Evolutionary conservation across 2,329 filamentous ascomycete species (phyloP).

Genomic region (Colletotrichum tanaceti): DNA sequence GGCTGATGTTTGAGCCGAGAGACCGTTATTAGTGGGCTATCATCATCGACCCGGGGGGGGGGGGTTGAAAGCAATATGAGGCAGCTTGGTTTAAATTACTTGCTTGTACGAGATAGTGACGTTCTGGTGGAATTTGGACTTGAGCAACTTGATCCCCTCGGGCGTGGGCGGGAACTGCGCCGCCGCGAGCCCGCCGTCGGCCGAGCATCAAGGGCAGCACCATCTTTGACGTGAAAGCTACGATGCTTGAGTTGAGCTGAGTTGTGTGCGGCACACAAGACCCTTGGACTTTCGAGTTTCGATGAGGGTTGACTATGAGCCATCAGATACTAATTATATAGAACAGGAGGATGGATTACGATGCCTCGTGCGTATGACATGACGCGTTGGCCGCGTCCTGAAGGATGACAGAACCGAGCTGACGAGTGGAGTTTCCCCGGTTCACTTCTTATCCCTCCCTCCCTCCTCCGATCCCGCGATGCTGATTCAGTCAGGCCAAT

Average conservation of each 20-base stretch:
- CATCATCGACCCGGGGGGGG: too few species aligned
- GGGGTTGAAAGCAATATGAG: too few species aligned
- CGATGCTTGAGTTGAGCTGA: too few species aligned
- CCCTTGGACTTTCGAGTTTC: too few species aligned
- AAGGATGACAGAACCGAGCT: constrained; percentile 9
- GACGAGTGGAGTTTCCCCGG: constrained; percentile 8
- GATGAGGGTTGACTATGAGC: too few species aligned
- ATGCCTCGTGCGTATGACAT: constrained; percentile 2
- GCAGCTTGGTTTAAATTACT: too few species aligned
- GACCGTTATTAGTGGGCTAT: constrained; percentile 39
- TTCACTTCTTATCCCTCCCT: too few species aligned
- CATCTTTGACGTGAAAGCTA: background rate
- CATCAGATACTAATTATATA: too few species aligned
- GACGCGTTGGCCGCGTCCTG: constrained; percentile 20
- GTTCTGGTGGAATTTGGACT: constrained; percentile 68
- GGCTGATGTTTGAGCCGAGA: constrained; percentile 51
- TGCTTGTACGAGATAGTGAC: constrained; percentile 74
- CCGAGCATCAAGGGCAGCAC: constrained; percentile 39
- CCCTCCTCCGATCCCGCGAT: background rate
- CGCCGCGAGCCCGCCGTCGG: constrained; percentile 40
- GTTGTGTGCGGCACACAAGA: too few species aligned
- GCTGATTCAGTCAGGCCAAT: constrained; percentile 28
- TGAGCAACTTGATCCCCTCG: constrained; percentile 59
- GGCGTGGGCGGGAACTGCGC: constrained; percentile 49
- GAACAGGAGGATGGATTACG: too few species aligned